Base-by-base conservation (phyloP, 2,329 filamentous ascomycete species). In the Phoma sp. region DNA sequence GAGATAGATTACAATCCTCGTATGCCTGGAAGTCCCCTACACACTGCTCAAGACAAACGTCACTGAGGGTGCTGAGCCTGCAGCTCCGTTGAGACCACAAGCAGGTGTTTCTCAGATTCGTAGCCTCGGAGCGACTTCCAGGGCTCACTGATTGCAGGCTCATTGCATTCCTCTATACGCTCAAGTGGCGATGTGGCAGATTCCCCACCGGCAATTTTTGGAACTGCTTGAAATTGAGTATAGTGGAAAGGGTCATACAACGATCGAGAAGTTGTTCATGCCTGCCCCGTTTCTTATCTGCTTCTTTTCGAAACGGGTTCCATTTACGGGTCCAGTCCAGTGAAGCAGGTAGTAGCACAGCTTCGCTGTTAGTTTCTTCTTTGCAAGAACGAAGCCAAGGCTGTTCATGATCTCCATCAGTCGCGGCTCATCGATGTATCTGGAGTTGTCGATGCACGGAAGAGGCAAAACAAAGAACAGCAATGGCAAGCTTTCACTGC, bases 231-330 rank as follows among this genome's bases (percentile, higher is more conserved):
- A n/a, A n/a, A n/a, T n/a, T 14, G 30, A 7, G 25, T 14, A 7
- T n/a, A 32, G 11, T 6, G n/a, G 25, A 15, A 18, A n/a, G 20
- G 17, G 15, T 4, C 73, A 64, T 17, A 96, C 74, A 14, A 91
- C 83, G 64, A 98, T 87, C 12, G 90, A 87, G 74, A 98, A 99
- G 70, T 99, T 98, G 76, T 99, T 99, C 72, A 92, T 86, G 20
- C 81, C 84, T 47, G 81, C 79, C 10, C 93, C 93, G 18, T 91
- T 83, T 57, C 90, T 88, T 33, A 96, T 73, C 71, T 95, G 89
- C 57, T 84, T 83, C 76, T 98, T 98, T 55, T 81, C 81, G 68
- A 88, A 90, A 11, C 69, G 66, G 42, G 64, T 68, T 29, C 60
- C 53, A 10, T 69, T 68, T 5, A 65, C 66, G 52, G 63, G 43